phyloP scores from a whole-genome alignment of 148 eudicot genomes.

The Beta vulgaris region DNA sequence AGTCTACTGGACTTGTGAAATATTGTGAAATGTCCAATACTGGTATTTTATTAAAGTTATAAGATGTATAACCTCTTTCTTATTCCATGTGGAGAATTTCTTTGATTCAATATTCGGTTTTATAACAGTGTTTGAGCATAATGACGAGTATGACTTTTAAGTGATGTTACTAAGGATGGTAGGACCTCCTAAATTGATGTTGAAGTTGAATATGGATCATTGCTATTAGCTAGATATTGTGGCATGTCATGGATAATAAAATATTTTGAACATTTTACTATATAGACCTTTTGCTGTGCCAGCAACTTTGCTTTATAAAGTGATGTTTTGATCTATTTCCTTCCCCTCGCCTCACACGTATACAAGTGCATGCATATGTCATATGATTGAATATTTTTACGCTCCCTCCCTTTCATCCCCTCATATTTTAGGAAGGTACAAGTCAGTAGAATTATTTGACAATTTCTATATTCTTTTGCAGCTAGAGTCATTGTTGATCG shows the following conservation, averaged over 20 bases:
- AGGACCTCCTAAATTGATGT: background rate
- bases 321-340: background rate
- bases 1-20: background rate
- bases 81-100: background rate
- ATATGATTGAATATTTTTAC: background rate
- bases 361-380: background rate
- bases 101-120: background rate
- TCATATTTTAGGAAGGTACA: background rate
- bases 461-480: slow-evolving; percentile 29
- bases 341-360: background rate
- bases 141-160: background rate
- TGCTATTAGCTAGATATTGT: background rate
- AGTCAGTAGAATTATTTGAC: background rate
- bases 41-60: background rate
- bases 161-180: too few relatives aligned
- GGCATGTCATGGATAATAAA: background rate
- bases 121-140: background rate
- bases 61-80: background rate
- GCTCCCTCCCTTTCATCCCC: background rate
- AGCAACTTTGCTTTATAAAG: background rate
- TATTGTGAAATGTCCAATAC: background rate
- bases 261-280: background rate
- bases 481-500: slow-evolving; percentile 82
- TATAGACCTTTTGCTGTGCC: background rate
- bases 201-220: background rate